These are phyloP conservation scores for Hygrophorus pudorinus DNA, from an alignment of 768 basidiomycete species.

Conservation along the genomic window DNA sequence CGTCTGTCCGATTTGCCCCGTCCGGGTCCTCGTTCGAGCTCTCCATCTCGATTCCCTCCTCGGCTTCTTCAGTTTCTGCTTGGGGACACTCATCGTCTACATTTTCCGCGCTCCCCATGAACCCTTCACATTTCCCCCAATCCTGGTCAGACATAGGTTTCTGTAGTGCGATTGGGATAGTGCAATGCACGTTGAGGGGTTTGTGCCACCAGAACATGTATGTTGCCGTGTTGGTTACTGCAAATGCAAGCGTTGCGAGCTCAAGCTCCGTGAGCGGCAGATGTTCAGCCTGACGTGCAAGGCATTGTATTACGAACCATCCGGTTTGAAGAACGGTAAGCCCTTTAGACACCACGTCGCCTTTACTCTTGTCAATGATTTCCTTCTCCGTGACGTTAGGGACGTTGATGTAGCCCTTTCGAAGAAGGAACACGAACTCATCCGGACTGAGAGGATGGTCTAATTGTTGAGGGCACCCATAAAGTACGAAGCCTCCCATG, in stretches of 20 bases:
- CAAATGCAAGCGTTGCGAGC: constrained; percentile 19
- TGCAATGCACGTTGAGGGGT: constrained; percentile 17
- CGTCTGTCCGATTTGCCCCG: too few species aligned
- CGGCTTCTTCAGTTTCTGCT: too few species aligned
- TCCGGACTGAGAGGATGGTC: neutral
- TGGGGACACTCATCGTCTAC: too few species aligned
- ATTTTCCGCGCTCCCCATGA: neutral
- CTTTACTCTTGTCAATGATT: constrained; percentile 20
- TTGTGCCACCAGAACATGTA: constrained; percentile 28
- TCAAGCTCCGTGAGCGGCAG: constrained; percentile 22
- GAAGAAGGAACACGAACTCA: neutral
- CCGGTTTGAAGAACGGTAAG: constrained; percentile 17
- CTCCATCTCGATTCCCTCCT: too few species aligned
- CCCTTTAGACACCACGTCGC: constrained; percentile 15
- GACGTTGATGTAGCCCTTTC: constrained; percentile 1
- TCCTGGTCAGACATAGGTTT: neutral
- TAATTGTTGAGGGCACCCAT: neutral
- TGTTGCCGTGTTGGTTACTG: constrained; percentile 16
- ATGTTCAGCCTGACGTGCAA: constrained; percentile 13
- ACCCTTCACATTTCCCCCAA: neutral
- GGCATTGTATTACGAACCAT: constrained; percentile 23
- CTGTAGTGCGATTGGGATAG: constrained; percentile 4
- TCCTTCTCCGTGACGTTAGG: constrained; percentile 10
- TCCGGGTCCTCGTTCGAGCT: too few species aligned
- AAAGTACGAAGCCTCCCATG: constrained; percentile 18